Conservation (phyloP, 1,139 yeast species). For the Maudiozyma humilis region DNA sequence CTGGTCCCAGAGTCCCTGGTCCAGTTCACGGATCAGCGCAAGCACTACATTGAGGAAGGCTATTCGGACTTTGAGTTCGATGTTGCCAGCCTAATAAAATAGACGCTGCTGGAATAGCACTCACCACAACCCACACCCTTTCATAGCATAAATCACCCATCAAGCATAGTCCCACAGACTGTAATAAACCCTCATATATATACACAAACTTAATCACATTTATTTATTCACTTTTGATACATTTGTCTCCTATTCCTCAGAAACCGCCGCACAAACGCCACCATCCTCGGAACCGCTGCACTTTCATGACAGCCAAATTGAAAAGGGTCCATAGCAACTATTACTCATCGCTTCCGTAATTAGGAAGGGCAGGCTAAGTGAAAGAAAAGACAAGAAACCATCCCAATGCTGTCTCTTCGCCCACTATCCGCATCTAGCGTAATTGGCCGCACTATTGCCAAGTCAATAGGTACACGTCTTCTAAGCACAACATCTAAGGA, state of each 20-base stretch:
- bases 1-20: slow-evolving; percentile 26
- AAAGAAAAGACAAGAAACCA: no score
- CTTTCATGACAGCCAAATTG: no score
- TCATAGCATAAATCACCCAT: not conserved
- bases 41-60: slow-evolving; percentile 50
- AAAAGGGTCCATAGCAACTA: no score
- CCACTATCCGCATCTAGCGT: not conserved
- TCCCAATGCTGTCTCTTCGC: not conserved
- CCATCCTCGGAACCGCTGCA: no score
- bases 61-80: slow-evolving; percentile 19
- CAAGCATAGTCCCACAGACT: no score
- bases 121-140: not conserved
- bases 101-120: not conserved
- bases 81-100: not conserved
- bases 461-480: slow-evolving; percentile 12
- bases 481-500: slow-evolving; percentile 13
- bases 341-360: no score
- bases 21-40: slow-evolving; percentile 22
- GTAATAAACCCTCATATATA: no score
- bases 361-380: no score
- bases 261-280: no score
- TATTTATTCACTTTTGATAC: no score
- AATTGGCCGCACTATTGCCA: not conserved
- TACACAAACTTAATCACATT: no score
- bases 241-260: no score